Base-by-base conservation (phyloP, 805 yeast species). In the Metschnikowia hibisci region DNA sequence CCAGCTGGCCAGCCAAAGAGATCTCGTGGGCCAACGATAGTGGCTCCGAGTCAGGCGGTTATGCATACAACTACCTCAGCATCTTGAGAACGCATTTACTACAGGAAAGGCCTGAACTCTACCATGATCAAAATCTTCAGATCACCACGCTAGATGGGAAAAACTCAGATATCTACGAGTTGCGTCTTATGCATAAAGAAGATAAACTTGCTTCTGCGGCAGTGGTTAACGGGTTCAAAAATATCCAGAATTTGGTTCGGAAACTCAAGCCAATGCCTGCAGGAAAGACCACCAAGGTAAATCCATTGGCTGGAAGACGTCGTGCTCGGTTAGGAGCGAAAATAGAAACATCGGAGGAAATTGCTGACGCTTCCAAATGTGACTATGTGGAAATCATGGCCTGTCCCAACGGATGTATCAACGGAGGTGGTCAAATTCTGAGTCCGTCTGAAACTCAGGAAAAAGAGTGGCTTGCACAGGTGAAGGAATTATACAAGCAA, bases 321-420 rank as follows among this genome's bases (percentile, higher is more conserved):
- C 58, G 73, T 33, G 76, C 73, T 2, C 57, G 78, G 34, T 60
- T 51, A 39, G 46, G 44, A 14, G 48, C 53, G 43, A 28, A 41
- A 43, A 44, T 25, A 23, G 41, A 40, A 29, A n/a, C 44, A n/a
- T 41, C 47, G 4, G 57, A 43, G 10, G 67, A 61, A 32, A 20
- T 52, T 1, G 81, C 81, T 0, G 90, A 86, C 46, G 84, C 91
- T 0, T 63, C 77, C 26, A 71, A 67, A 32, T 82, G 86, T 53
- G 93, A 87, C 48, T 87, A 84, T 53, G 86, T 91, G 5, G 99
- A 93, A 56, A 84, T 93, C 34, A 91, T 89, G 96, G 99, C 99
- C 0, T 93, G 99, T 62, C 99, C 99, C 5, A 89, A 87, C 23
- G 99, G 99, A 1, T 93, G 98, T 58, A 86, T 90, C 44, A 93